phyloP scores from a whole-genome alignment of 2,329 filamentous ascomycete genomes.

The Neurospora sp. region DNA sequence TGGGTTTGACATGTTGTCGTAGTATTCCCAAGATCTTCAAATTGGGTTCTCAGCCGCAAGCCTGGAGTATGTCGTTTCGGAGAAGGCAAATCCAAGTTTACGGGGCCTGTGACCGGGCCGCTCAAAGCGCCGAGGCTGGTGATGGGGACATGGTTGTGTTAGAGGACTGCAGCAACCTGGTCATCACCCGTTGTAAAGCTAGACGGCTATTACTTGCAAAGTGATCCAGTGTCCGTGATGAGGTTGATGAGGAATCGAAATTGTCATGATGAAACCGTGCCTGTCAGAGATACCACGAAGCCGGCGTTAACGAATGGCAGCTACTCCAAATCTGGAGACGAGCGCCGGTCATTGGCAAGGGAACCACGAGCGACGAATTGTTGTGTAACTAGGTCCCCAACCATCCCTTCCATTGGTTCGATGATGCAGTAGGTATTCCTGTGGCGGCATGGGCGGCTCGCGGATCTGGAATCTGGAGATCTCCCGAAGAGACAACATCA shows the following conservation, averaged over 20 bases:
- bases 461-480: not conserved
- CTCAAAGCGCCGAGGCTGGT: not conserved
- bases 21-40: not conserved
- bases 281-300: constrained; percentile 18
- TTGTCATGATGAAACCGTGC: constrained; percentile 18
- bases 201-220: not conserved
- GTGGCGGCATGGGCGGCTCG: not conserved
- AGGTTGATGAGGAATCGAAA: constrained; percentile 6
- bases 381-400: not conserved
- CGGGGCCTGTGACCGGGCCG: not conserved
- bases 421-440: not conserved
- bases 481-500: not conserved
- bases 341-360: not conserved
- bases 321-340: not conserved
- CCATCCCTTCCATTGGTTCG: not conserved
- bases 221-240: not conserved
- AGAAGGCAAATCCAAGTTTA: not conserved
- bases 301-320: not conserved
- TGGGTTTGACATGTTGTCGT: not conserved
- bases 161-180: not conserved
- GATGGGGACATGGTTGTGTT: not conserved
- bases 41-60: not conserved
- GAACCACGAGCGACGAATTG: not conserved
- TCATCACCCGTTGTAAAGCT: not conserved
- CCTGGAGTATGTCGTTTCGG: not conserved